A percentile compares a stretch with the other conserved stretches of the same genome.
These are phyloP conservation scores for Clonostachys byssicola DNA, from an alignment of 2,329 filamentous ascomycete genomes.

Conservation along the genomic window DNA sequence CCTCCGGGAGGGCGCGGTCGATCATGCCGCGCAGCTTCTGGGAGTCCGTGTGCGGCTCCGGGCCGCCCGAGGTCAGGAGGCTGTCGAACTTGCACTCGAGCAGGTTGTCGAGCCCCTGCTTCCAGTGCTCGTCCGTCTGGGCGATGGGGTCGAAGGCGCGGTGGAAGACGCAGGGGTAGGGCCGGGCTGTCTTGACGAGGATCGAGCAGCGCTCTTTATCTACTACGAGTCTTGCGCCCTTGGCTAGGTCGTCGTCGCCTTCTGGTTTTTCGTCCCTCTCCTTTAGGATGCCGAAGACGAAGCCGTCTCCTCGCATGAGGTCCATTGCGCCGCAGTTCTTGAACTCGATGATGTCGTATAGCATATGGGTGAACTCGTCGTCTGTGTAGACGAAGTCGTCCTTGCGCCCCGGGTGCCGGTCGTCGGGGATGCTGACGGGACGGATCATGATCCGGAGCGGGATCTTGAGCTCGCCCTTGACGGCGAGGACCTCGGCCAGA, in stretches of 20 bases:
- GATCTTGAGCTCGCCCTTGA: slow-evolving; percentile 19
- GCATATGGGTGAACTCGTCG: slow-evolving; percentile 39
- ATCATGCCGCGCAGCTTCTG: slow-evolving; percentile 25
- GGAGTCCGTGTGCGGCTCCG: slow-evolving; percentile 28
- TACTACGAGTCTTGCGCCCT: slow-evolving; percentile 14
- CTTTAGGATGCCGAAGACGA: slow-evolving; percentile 48
- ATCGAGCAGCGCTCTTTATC: slow-evolving; percentile 30
- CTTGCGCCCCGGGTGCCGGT: slow-evolving; percentile 1
- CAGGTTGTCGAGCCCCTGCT: slow-evolving; percentile 24
- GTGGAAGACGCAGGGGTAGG: slow-evolving; percentile 46
- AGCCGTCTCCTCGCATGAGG: slow-evolving; percentile 41
- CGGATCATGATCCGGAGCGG: slow-evolving; percentile 53
- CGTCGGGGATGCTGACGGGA: slow-evolving; percentile 20
- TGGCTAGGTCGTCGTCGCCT: not conserved
- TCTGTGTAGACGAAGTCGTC: slow-evolving; percentile 45
- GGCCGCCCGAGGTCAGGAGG: slow-evolving; percentile 49
- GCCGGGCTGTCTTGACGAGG: slow-evolving; percentile 35
- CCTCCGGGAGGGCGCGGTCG: slow-evolving; percentile 14
- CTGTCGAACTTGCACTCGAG: slow-evolving; percentile 40
- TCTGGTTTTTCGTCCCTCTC: slow-evolving; percentile 1
- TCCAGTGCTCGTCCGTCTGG: slow-evolving; percentile 7
- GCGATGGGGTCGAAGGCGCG: slow-evolving; percentile 50
- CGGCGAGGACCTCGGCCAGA: slow-evolving; percentile 25
- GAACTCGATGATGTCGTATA: slow-evolving; percentile 27
- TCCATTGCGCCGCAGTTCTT: slow-evolving; percentile 28